Percentiles rank a stretch among this genome's conserved stretches.
These are phyloP conservation scores for Phallus indusiatus DNA, from an alignment of 768 basidiomycete genomes.

Conservation along the genomic window DNA sequence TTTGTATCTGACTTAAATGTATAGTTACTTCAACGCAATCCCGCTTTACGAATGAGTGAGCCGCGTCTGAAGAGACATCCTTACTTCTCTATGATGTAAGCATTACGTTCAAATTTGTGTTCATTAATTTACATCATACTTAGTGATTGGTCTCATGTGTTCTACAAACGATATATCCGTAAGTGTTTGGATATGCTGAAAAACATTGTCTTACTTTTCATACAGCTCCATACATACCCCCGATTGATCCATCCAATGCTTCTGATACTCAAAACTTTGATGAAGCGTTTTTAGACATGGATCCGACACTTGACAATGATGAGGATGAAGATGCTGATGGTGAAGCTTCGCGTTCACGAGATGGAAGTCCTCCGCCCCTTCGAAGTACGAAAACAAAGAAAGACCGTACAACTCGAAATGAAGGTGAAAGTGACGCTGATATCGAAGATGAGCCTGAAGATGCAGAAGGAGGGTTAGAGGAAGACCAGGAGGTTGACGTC, in stretches of 20 bases:
- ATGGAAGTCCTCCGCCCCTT: conserved; percentile 15
- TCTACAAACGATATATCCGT: conserved; percentile 91
- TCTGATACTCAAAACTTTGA: conserved; percentile 98
- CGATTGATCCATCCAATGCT: conserved; percentile 84
- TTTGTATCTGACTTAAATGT: neutral
- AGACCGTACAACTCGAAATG: neutral
- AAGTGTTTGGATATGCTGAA: conserved; percentile 24
- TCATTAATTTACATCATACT: conserved; percentile 13
- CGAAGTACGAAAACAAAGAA: neutral
- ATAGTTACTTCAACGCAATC: conserved; percentile 88
- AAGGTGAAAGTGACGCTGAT: conserved; percentile 11
- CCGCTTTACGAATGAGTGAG: conserved; percentile 82
- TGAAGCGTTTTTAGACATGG: conserved; percentile 93
- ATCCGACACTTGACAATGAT: conserved; percentile 76
- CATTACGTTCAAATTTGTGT: conserved; percentile 13
- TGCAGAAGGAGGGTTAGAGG: conserved; percentile 39
- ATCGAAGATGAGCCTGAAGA: conserved; percentile 42
- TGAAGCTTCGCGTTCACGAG: conserved; percentile 11
- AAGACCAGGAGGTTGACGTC: conserved; percentile 58
- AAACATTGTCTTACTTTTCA: conserved; percentile 3
- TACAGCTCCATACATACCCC: conserved; percentile 85
- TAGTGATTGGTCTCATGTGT: conserved; percentile 92
- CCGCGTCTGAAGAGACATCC: conserved; percentile 90
- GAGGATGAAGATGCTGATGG: conserved; percentile 35
- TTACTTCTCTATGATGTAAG: conserved; percentile 91